phyloP scores from a whole-genome alignment of 1,139 yeast species.

The Blastobotrys serpentis region DNA sequence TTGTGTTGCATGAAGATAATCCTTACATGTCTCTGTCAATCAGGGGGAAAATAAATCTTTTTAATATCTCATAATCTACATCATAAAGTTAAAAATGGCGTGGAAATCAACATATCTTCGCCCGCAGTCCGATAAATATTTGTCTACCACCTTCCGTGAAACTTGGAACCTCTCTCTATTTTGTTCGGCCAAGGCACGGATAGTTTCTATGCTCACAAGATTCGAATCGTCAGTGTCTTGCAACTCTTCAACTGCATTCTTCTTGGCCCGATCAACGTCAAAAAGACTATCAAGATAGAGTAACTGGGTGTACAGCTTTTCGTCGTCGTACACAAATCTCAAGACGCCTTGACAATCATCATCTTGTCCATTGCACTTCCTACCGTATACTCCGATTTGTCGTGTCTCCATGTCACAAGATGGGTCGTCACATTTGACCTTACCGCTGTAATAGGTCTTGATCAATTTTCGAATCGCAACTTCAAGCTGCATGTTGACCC shows the following conservation, averaged over 20 bases:
- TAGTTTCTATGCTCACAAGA: slow-evolving; percentile 35
- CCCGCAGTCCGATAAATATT: slow-evolving; percentile 80
- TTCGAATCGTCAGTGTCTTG: slow-evolving; percentile 71
- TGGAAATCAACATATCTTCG: slow-evolving; percentile 90
- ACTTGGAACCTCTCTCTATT: slow-evolving; percentile 63
- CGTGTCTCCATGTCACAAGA: slow-evolving; percentile 81
- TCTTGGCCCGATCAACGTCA: slow-evolving; percentile 76
- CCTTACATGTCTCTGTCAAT: no score
- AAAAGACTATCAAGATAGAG: slow-evolving; percentile 76
- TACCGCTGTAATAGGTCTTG: slow-evolving; percentile 76
- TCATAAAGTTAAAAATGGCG: slow-evolving; percentile 52
- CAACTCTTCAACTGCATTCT: slow-evolving; percentile 32
- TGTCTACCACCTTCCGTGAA: slow-evolving; percentile 62
- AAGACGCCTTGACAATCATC: slow-evolving; percentile 82
- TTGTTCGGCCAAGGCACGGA: slow-evolving; percentile 76
- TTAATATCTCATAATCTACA: no score
- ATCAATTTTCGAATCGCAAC: slow-evolving; percentile 65
- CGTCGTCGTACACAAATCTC: slow-evolving; percentile 74
- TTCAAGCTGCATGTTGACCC: slow-evolving; percentile 73
- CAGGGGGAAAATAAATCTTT: no score
- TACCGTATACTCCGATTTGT: slow-evolving; percentile 87
- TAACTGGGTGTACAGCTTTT: slow-evolving; percentile 81
- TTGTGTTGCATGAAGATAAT: no score
- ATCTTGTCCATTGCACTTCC: slow-evolving; percentile 68
- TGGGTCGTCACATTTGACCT: slow-evolving; percentile 81